Evolutionary conservation across 345 rosid genomes (phyloP), one percentile per base, ranked within the genome.

Genomic region (Citrus sp.): DNA sequence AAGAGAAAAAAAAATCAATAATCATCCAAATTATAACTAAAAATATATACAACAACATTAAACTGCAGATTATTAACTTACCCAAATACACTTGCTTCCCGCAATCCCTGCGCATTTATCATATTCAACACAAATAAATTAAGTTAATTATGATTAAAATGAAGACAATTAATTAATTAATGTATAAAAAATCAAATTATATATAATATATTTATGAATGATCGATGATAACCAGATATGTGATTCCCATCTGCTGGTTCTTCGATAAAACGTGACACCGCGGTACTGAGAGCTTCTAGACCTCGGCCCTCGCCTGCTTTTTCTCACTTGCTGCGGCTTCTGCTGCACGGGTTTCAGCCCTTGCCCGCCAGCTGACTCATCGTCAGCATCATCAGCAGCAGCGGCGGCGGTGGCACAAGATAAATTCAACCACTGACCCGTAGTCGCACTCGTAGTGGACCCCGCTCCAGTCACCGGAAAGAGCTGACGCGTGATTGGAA

Each of bases 191-290:
- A 62, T 60, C 9, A 9, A 32, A 35, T 7, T 21, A 32, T 3
- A 67, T 9, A 22, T 28, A 22, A 9, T 21, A 24, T 9, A 13
- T 46, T 28, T 70, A 14, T 49, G 59, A 27, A 40, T 4, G n/a
- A 75, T 7, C 49, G 22, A 68, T 60, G 7, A 30, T 73, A 78
- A 97, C 99, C 98, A 97, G 76, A 97, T 97, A 83, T 97, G 99
- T 7, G 99, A 97, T 70, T 97, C 99, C 99, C 99, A 97, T 60
- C 99, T 87, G 70, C 99, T 98, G 28, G 99, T 97, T 76, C 99
- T 78, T 72, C 98, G 88, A 85, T 97, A 97, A 87, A 94, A 97
- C 62, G 99, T 97, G 76, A 94, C 98, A 7, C 99, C 99, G 25
- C 99, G 87, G 80, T 92, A 97, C 80, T 97, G 98, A 16, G 98